Evolutionary conservation across 768 basidiomycete species (phyloP).

Genomic region (Lactarius pseudohatsudake): DNA sequence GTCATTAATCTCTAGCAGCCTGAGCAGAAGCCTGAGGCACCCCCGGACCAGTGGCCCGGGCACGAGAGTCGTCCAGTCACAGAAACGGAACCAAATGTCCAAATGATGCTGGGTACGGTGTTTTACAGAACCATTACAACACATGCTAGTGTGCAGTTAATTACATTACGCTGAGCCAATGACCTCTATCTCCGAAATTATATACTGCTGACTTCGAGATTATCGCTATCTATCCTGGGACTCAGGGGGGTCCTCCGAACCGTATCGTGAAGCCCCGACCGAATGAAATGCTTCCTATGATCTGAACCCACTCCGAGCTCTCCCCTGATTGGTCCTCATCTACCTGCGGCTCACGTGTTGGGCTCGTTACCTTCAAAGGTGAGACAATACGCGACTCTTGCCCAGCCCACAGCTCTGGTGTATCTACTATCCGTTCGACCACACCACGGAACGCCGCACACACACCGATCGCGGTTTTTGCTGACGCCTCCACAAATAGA

Average conservation of each 20-base stretch:
- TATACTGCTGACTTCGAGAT: too few species aligned
- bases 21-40: too few species aligned
- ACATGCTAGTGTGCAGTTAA: too few species aligned
- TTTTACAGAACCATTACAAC: too few species aligned
- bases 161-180: too few species aligned
- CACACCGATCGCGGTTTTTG: conserved; percentile 85
- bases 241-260: neutral
- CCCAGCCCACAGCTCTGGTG: conserved; percentile 72
- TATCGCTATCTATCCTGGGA: conserved; percentile 2
- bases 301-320: neutral
- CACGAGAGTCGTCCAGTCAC: too few species aligned
- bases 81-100: too few species aligned
- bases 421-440: conserved; percentile 77
- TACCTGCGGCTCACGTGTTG: neutral
- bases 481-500: conserved; percentile 88
- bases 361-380: conserved; percentile 18
- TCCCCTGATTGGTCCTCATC: neutral
- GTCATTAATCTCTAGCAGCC: too few species aligned
- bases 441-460: conserved; percentile 71
- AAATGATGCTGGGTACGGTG: too few species aligned
- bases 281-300: conserved; percentile 2
- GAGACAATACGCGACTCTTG: conserved; percentile 29
- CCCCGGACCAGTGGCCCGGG: too few species aligned
- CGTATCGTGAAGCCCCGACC: neutral
- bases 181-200: too few species aligned